Evolutionary conservation across 2,329 filamentous ascomycete genomes (phyloP).

Genomic region (Harringtonia aguacate): DNA sequence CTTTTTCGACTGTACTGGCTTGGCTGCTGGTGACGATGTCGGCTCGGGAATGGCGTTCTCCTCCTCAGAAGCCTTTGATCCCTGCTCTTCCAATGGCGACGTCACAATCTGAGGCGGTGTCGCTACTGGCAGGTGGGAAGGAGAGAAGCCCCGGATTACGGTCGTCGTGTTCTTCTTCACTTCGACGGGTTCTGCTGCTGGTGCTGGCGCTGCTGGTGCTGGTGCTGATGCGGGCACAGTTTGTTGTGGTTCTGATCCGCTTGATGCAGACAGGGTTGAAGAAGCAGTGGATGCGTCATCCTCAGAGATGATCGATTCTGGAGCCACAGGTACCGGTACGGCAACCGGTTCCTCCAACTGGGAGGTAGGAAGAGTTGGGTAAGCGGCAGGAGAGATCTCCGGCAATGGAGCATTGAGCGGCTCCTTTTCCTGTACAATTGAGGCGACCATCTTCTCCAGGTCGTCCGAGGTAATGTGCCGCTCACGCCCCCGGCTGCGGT

Average conservation of each 20-base stretch:
- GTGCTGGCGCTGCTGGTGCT: conserved; percentile 16
- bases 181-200: conserved; percentile 16
- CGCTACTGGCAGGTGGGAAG: conserved; percentile 49
- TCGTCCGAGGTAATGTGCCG: conserved; percentile 89
- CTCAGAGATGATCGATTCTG: no score
- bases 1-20: conserved; percentile 59
- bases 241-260: no score
- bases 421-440: conserved; percentile 82
- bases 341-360: neutral
- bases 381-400: conserved; percentile 20
- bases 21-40: conserved; percentile 44
- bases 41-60: conserved; percentile 48
- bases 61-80: neutral
- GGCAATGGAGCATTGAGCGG: conserved; percentile 47
- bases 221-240: no score
- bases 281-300: no score
- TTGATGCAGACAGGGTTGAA: no score
- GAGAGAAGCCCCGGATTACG: conserved; percentile 79
- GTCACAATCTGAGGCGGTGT: conserved; percentile 24
- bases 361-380: neutral
- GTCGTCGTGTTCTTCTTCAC: conserved; percentile 29
- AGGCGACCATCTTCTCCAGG: conserved; percentile 87
- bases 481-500: conserved; percentile 62
- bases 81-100: neutral
- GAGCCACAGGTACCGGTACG: no score